These are phyloP conservation scores for Dothidotthia symphoricarpi DNA, from an alignment of 2,329 filamentous ascomycete genomes.

Conservation along the genomic window DNA sequence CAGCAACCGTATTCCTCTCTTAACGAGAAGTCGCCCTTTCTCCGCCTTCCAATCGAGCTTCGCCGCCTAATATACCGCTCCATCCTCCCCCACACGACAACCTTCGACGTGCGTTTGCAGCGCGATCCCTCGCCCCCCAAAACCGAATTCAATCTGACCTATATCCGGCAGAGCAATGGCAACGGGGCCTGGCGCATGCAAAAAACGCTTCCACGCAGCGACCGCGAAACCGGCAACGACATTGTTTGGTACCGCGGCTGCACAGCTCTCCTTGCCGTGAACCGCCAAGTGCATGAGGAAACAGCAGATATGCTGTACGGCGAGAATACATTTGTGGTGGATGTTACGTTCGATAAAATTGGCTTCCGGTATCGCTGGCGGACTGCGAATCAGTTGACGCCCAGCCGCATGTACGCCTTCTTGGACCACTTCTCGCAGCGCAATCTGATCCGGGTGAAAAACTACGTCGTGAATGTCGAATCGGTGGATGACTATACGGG, in stretches of 20 bases:
- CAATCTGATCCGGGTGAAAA: conserved; percentile 45
- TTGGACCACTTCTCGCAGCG: conserved; percentile 44
- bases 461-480: conserved; percentile 48
- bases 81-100: conserved; percentile 45
- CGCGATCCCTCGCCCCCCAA: conserved; percentile 13
- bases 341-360: conserved; percentile 46
- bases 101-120: conserved; percentile 23
- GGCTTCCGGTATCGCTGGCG: conserved; percentile 48
- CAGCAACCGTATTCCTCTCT: conserved; percentile 1
- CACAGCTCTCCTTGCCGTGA: conserved; percentile 42
- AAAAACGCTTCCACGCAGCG: conserved; percentile 20
- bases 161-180: conserved; percentile 25
- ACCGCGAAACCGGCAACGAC: conserved; percentile 33
- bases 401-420: conserved; percentile 42
- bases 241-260: conserved; percentile 47
- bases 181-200: conserved; percentile 32
- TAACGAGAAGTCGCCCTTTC: conserved; percentile 29
- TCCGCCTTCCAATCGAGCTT: conserved; percentile 46
- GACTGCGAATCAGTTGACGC: conserved; percentile 44
- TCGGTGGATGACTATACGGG: conserved; percentile 52
- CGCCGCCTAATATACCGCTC: conserved; percentile 45
- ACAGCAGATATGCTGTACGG: conserved; percentile 49
- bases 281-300: conserved; percentile 47
- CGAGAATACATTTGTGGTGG: conserved; percentile 47
- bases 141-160: conserved; percentile 33